A percentile compares a stretch with the other conserved stretches of the same genome.
phyloP scores from a whole-genome alignment of 371 early-diverging fungal genomes.

The Apophysomyces trapeziformis region DNA sequence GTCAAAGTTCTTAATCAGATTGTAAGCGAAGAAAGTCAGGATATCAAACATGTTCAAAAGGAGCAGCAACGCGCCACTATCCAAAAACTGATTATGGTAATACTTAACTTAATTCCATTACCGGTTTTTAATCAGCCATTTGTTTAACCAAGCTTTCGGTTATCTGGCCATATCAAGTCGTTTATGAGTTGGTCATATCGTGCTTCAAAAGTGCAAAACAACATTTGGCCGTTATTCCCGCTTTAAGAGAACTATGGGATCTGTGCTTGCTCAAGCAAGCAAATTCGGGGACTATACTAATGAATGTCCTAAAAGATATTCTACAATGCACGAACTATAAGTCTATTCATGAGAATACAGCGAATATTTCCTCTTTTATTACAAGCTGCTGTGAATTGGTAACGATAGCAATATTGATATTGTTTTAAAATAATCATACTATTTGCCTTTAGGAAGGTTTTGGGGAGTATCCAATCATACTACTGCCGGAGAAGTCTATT shows the following conservation, averaged over 20 bases:
- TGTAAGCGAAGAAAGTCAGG: not conserved
- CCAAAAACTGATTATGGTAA: slow-evolving; percentile 13
- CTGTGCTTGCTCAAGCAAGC: slow-evolving; percentile 7
- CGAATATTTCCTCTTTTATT: not conserved
- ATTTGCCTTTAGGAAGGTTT: not conserved
- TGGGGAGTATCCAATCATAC: slow-evolving; percentile 4
- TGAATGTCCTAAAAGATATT: slow-evolving; percentile 13
- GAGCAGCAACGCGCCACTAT: slow-evolving; percentile 5
- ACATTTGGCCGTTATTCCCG: slow-evolving; percentile 27
- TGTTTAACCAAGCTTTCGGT: slow-evolving; percentile 25
- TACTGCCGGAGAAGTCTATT: not conserved
- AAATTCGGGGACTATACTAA: not conserved
- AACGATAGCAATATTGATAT: not conserved
- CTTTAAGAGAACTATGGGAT: slow-evolving; percentile 18
- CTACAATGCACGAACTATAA: not conserved
- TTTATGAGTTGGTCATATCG: slow-evolving; percentile 16
- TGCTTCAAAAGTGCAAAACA: slow-evolving; percentile 28
- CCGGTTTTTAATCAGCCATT: not conserved
- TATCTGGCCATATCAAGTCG: slow-evolving; percentile 28
- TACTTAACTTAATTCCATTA: too few species aligned
- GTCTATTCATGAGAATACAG: not conserved
- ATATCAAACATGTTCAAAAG: not conserved
- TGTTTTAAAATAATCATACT: not conserved
- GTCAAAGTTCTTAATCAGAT: slow-evolving; percentile 13
- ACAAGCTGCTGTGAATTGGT: not conserved